phyloP scores from a whole-genome alignment of 2,329 filamentous ascomycete genomes.

The Talaromyces albobiverticillius region DNA sequence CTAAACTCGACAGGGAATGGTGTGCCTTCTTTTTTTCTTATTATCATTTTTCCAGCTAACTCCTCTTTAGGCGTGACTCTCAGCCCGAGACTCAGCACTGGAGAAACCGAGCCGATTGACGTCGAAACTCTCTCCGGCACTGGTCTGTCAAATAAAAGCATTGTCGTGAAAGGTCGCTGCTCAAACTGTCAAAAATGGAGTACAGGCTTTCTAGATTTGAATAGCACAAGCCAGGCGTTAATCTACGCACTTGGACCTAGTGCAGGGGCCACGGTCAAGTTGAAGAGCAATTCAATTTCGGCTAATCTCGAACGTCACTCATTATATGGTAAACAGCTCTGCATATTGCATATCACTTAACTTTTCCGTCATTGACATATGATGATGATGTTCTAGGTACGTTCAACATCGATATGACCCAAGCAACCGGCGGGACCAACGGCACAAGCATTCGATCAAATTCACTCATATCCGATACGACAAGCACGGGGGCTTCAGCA shows the following conservation, averaged over 20 bases:
- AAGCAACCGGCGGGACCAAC: conserved; percentile 19
- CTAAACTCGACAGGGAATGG: conserved; percentile 17
- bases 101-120: conserved; percentile 19
- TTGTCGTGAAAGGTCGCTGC: conserved; percentile 20
- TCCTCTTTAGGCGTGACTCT: conserved; percentile 19
- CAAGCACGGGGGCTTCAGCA: conserved; percentile 13
- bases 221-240: conserved; percentile 18
- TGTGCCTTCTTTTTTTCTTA: not conserved
- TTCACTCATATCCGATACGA: conserved; percentile 15
- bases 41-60: not conserved
- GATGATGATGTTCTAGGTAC: conserved; percentile 1
- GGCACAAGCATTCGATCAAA: conserved; percentile 7
- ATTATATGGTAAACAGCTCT: conserved; percentile 17
- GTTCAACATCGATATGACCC: conserved; percentile 20
- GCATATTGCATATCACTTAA: not conserved
- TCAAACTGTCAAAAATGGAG: conserved; percentile 19
- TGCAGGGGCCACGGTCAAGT: conserved; percentile 3
- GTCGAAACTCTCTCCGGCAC: conserved; percentile 18
- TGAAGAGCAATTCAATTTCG: conserved; percentile 19
- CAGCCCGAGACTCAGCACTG: conserved; percentile 20
- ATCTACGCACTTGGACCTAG: conserved; percentile 20
- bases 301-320: conserved; percentile 22
- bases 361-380: not conserved
- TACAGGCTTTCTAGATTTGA: conserved; percentile 17
- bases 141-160: conserved; percentile 15